Evolutionary conservation across 352 stramenopile genomes (phyloP).

Genomic region (Phytophthora podocarpi): DNA sequence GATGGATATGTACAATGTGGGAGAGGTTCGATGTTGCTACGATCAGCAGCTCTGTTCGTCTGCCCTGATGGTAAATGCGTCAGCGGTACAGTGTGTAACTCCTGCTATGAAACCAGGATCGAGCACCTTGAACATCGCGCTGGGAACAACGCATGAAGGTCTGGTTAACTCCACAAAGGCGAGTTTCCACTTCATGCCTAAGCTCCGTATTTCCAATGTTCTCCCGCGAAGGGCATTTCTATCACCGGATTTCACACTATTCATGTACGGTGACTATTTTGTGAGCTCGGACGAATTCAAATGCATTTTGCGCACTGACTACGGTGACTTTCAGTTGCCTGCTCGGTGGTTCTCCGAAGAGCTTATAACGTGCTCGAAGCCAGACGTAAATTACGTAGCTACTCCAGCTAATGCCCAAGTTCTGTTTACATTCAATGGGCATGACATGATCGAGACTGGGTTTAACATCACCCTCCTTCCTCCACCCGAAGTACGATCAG

Average conservation of each 20-base stretch:
- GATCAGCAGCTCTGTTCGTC: constrained; percentile 14
- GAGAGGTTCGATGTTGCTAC: constrained; percentile 43
- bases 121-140: constrained; percentile 22
- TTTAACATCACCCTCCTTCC: constrained; percentile 47
- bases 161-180: constrained; percentile 43
- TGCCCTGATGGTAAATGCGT: constrained; percentile 18
- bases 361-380: constrained; percentile 28
- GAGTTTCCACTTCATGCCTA: constrained; percentile 29
- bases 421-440: constrained; percentile 21
- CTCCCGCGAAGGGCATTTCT: constrained; percentile 23
- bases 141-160: constrained; percentile 14
- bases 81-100: constrained; percentile 27
- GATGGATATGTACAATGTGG: not conserved
- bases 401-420: constrained; percentile 24
- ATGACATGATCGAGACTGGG: constrained; percentile 29
- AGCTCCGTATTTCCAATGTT: constrained; percentile 27
- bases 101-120: constrained; percentile 11
- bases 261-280: constrained; percentile 35
- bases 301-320: constrained; percentile 37
- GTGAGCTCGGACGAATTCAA: constrained; percentile 10
- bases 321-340: constrained; percentile 7
- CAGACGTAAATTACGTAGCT: not conserved
- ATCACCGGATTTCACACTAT: constrained; percentile 16
- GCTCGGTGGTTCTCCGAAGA: constrained; percentile 26
- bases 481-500: constrained; percentile 30